Evolutionary conservation across 176 grass and related monocot species (phyloP).

Genomic region (Phoenix roebelenii): DNA sequence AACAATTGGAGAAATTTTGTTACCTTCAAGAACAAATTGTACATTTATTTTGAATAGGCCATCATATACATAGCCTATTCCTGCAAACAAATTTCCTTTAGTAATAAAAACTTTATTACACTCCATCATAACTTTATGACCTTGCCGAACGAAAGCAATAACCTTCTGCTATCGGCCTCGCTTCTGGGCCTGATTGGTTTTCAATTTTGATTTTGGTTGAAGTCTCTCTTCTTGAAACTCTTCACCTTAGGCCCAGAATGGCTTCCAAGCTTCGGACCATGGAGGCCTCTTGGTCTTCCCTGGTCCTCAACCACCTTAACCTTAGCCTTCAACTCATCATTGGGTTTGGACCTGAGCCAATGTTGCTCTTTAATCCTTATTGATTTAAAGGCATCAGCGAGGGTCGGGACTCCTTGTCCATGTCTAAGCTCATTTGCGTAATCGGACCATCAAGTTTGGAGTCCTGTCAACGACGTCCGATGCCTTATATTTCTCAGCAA

Average conservation of each 20-base stretch:
- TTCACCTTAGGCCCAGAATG: no score
- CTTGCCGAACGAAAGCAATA: constrained; percentile 9
- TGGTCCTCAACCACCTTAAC: no score
- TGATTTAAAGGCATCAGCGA: neutral
- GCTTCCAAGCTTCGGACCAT: no score
- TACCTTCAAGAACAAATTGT: neutral
- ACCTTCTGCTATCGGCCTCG: no score
- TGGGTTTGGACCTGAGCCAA: no score
- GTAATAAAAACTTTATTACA: constrained; percentile 11
- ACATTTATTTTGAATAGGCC: constrained; percentile 1
- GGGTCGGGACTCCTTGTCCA: neutral
- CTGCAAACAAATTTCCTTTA: constrained; percentile 8
- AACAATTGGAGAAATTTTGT: no score
- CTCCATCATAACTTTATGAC: constrained; percentile 13
- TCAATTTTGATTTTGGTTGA: no score
- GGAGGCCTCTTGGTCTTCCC: no score
- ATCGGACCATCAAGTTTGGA: neutral
- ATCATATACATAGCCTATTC: constrained; percentile 10
- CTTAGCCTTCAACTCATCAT: no score
- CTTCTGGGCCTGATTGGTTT: no score
- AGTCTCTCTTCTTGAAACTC: no score
- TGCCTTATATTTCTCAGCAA: constrained; percentile 4
- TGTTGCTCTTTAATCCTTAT: no score
- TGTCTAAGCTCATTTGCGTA: neutral
- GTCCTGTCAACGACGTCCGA: neutral